Percentiles rank a stretch among this genome's conserved stretches.
These are phyloP conservation scores for Pleomassaria siparia DNA, from an alignment of 2,329 filamentous ascomycete genomes.

Conservation along the genomic window DNA sequence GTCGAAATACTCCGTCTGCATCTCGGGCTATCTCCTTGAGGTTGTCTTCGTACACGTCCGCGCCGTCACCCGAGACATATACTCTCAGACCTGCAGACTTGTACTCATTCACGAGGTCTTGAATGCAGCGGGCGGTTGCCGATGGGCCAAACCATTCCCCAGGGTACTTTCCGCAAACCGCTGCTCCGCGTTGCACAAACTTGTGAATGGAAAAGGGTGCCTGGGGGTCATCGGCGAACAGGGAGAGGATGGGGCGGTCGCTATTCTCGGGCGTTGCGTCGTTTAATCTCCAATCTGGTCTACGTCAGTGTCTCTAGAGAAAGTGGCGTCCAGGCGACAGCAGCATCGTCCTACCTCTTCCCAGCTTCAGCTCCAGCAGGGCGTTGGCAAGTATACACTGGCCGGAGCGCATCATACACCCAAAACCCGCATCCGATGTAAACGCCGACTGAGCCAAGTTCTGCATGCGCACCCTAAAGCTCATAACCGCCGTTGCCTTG, in stretches of 20 bases:
- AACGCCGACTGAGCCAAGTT: slow-evolving; percentile 83
- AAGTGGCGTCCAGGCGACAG: neutral
- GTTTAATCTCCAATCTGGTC: slow-evolving; percentile 72
- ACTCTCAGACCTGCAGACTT: slow-evolving; percentile 68
- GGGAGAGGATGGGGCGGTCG: slow-evolving; percentile 71
- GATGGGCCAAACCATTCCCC: slow-evolving; percentile 99
- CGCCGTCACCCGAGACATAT: slow-evolving; percentile 85
- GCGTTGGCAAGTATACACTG: slow-evolving; percentile 92
- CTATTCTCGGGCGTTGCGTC: slow-evolving; percentile 50
- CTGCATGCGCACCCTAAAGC: slow-evolving; percentile 80
- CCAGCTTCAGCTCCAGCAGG: slow-evolving; percentile 69
- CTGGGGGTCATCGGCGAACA: slow-evolving; percentile 83
- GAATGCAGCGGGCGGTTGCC: slow-evolving; percentile 89
- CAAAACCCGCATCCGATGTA: slow-evolving; percentile 93
- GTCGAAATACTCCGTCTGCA: slow-evolving; percentile 67
- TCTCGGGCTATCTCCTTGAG: slow-evolving; percentile 77
- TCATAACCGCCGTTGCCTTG: slow-evolving; percentile 70
- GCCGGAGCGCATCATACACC: slow-evolving; percentile 97
- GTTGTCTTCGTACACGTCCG: slow-evolving; percentile 89
- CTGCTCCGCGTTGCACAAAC: slow-evolving; percentile 86
- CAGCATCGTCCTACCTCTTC: slow-evolving; percentile 65
- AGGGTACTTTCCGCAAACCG: slow-evolving; percentile 87
- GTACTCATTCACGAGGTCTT: slow-evolving; percentile 72
- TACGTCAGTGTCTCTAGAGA: neutral
- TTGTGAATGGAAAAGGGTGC: slow-evolving; percentile 94